Evolutionary conservation across 306 rosid species (phyloP).

Genomic region (Vigna angularis): DNA sequence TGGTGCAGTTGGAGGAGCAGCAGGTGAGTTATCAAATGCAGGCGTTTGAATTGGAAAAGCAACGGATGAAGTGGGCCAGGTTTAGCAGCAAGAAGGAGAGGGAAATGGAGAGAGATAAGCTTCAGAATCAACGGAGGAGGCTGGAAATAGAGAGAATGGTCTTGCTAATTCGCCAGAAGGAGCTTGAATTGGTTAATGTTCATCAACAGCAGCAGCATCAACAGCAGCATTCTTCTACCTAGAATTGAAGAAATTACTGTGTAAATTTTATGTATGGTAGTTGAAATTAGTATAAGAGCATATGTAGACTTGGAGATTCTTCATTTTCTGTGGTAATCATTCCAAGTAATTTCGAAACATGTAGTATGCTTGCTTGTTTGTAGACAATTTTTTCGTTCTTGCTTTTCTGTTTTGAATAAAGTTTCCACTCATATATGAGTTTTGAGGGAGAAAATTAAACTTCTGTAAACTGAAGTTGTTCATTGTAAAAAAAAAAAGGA

Average conservation of each 20-base stretch:
- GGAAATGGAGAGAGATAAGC: slow-evolving; percentile 81
- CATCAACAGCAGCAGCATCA: slow-evolving; percentile 56
- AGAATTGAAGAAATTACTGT: slow-evolving; percentile 39
- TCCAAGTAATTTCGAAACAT: not conserved
- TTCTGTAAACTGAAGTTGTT: not conserved
- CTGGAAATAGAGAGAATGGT: slow-evolving; percentile 82
- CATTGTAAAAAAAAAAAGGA: too few relatives aligned
- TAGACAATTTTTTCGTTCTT: not conserved
- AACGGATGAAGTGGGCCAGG: slow-evolving; percentile 78
- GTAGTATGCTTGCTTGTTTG: slow-evolving; percentile 16
- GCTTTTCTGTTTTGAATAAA: not conserved
- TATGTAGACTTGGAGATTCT: not conserved
- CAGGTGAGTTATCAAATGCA: slow-evolving; percentile 52
- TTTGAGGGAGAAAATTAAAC: too few relatives aligned
- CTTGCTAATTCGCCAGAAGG: slow-evolving; percentile 68
- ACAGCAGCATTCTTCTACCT: slow-evolving; percentile 66
- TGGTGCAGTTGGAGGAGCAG: slow-evolving; percentile 72
- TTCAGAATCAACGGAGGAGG: slow-evolving; percentile 68
- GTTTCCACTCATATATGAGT: not conserved
- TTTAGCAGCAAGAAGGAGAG: slow-evolving; percentile 89
- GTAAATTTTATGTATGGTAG: slow-evolving; percentile 40
- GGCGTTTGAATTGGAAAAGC: slow-evolving; percentile 84
- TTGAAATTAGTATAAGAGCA: not conserved
- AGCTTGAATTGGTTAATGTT: slow-evolving; percentile 59
- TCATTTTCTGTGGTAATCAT: not conserved